Base-by-base conservation (phyloP, 257 asterid species). In the Scutellaria baicalensis region DNA sequence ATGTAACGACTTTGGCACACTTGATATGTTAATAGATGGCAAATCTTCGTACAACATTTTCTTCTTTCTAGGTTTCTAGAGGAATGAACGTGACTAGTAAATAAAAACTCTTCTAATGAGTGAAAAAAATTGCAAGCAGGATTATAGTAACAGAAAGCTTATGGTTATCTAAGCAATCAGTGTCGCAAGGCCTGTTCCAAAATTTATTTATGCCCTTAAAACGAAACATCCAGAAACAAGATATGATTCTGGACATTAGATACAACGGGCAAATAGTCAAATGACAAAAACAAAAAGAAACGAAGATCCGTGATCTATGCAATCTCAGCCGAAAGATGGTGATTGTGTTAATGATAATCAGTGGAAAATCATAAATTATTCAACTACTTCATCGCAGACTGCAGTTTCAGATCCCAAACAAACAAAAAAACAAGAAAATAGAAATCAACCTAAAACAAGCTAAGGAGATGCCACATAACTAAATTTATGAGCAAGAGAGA, bases 321-420 rank as follows among this genome's bases (percentile, higher is more conserved):
- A 80, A 82, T 85, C 94, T 79, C 96, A 86, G 88, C 74, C 90
- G 85, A 89, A 87, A 86, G 90, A 89, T 89, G 84, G 93, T 89
- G 93, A 84, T 45, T 56, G 59, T 50, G 20, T 58, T 69, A 55
- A 70, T n/a, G 52, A 68, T 83, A 80, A 88, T 83, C 86, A 83
- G 69, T 11, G 57, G 7, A 8, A 16, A 72, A 44, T 83, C 89
- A 85, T 78, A 13, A 35, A 35, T 1, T n/a, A 27, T 5, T 57
- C 17, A 70, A 12, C 6, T 18, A 6, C 38, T 38, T 72, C 87
- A 83, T 84, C 88, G 80, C 11, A n/a, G 88, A 82, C 71, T 68
- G 84, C 85, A 66, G 33, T 14, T 57, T 3, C 9, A 62, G 39
- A 70, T 45, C 38, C 17, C 13, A 48, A 12, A 11, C 14, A 54